Conservation (phyloP, 148 eudicot species). For the Talinum fruticosum region DNA sequence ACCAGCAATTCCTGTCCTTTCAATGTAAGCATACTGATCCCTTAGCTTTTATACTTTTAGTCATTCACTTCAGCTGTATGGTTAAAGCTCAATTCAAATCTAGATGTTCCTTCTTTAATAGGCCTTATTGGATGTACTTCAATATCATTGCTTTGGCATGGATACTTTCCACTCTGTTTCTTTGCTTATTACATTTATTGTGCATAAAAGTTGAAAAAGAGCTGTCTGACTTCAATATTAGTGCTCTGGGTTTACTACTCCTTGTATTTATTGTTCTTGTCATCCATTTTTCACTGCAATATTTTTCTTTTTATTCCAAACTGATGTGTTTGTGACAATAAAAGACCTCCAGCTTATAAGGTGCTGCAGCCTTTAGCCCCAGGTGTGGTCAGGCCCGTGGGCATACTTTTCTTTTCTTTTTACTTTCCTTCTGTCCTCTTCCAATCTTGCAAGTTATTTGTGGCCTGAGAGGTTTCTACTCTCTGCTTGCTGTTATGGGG, state of each 20-base stretch:
- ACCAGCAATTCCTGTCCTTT: constrained; percentile 93
- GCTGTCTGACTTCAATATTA: neutral
- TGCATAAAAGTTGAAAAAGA: neutral
- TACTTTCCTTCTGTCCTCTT: neutral
- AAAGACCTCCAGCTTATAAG: neutral
- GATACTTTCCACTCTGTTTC: too few relatives aligned
- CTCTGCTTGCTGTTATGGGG: neutral
- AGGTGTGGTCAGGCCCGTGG: neutral
- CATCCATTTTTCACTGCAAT: neutral
- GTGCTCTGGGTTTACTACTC: neutral
- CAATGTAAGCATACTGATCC: constrained; percentile 61
- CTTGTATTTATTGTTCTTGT: neutral
- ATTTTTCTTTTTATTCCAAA: neutral
- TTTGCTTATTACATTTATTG: neutral
- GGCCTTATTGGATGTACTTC: neutral
- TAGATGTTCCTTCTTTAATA: neutral
- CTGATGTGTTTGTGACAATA: neutral
- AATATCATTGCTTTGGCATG: neutral
- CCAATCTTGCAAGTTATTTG: neutral
- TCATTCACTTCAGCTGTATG: neutral
- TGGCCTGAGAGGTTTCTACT: neutral
- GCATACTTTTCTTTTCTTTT: neutral
- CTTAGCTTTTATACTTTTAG: constrained; percentile 3
- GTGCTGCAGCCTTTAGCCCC: neutral
- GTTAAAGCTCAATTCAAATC: constrained; percentile 10